Evolutionary conservation across 441 rosid genomes (phyloP), one percentile per base, ranked within the genome.

Genomic region (Caryocar brasiliense): DNA sequence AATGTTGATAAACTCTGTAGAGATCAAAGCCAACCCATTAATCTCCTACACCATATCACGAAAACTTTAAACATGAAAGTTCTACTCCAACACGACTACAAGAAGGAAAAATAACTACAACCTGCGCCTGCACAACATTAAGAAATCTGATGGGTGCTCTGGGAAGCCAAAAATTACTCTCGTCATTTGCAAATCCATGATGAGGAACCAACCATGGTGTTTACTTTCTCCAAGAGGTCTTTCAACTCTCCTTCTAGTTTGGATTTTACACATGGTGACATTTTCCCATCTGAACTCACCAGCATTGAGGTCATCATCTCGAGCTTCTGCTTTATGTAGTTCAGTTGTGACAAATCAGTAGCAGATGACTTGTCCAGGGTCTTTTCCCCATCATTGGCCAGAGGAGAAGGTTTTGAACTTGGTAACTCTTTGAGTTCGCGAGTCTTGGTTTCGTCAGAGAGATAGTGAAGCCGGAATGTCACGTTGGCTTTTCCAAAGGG

Each of bases 401-500:
- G 35, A 40, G 58, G 13, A 51, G 55, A 28, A 41, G 40, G 18
- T 28, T 60, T 51, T 1, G 57, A 11, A 1, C 40, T 54, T 30
- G 70, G 17, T 37, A 35, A 37, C 24, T 66, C 58, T 42, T 39
- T 35, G 6, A 46, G 67, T 34, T 63, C 45, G 10, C 34, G 61
- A 42, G 54, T 37, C 51, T 55, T 54, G 20, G 59, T 63, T 35
- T 50, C 64, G 15, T 58, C 40, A 2, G 68, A 21, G n/a, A 22
- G 11, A 13, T 30, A 23, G 5, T 38, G 65, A 39, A 86, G 86
- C 47, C 67, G 57, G 42, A 80, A 87, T 25, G 47, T 75, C 20
- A 62, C 78, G n/a, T 41, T 63, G 49, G 73, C 47, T 26, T 65
- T 23, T 61, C 56, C 60, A 55, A 85, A 82, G 0, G 87, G 95